Conservation (phyloP, 2,329 filamentous ascomycete genomes). For the Pseudogymnoascus sp. region DNA sequence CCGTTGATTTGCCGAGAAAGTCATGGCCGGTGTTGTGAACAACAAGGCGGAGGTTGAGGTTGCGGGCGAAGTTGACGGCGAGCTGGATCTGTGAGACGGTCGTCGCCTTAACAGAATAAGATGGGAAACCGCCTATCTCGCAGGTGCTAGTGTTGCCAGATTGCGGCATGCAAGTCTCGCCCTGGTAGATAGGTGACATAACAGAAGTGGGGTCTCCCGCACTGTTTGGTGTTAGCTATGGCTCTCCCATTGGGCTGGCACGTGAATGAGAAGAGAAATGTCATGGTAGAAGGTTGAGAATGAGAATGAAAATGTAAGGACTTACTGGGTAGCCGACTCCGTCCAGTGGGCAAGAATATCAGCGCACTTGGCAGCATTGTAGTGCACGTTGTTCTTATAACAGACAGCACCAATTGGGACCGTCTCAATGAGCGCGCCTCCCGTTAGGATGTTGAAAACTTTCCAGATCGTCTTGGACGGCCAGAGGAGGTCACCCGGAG, state of each 20-base stretch:
- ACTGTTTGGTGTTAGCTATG: conserved; percentile 28
- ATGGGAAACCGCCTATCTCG: conserved; percentile 17
- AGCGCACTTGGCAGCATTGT: conserved; percentile 7
- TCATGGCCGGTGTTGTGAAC: conserved; percentile 41
- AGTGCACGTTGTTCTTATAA: conserved; percentile 10
- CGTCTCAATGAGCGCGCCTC: conserved; percentile 35
- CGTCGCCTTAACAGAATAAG: conserved; percentile 28
- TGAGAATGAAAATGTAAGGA: not conserved
- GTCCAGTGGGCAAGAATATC: conserved; percentile 26
- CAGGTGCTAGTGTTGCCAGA: conserved; percentile 13
- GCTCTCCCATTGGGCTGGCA: no score
- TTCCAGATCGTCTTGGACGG: conserved; percentile 40
- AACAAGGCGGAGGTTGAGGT: conserved; percentile 33
- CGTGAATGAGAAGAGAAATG: conserved; percentile 17
- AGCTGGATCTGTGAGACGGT: conserved; percentile 38
- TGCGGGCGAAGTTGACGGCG: conserved; percentile 35
- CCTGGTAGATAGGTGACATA: conserved; percentile 41
- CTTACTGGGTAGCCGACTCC: conserved; percentile 32
- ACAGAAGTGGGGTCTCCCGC: conserved; percentile 35
- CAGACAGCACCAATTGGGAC: conserved; percentile 10
- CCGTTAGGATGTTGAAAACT: conserved; percentile 38
- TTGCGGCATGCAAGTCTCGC: conserved; percentile 32
- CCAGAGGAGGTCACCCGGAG: conserved; percentile 33
- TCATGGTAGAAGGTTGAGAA: conserved; percentile 17
- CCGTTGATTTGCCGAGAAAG: conserved; percentile 40